Evolutionary conservation across 371 early-diverging fungal species (phyloP).

Genomic region (Chytridium lagenaria): DNA sequence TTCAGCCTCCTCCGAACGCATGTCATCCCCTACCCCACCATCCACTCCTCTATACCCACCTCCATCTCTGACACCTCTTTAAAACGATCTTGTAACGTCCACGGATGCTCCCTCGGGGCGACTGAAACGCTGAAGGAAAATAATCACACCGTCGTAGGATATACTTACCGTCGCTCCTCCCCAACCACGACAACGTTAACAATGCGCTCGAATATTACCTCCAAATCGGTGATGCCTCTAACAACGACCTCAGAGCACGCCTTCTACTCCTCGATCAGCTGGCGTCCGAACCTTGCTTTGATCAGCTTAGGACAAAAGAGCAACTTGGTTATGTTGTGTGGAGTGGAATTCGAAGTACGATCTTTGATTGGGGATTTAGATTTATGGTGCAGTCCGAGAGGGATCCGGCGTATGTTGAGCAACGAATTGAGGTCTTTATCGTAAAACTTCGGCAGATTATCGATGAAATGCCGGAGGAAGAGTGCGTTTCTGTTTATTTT

Average conservation of each 20-base stretch:
- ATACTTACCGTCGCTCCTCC: constrained; percentile 39
- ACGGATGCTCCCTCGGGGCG: neutral
- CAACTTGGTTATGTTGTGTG: constrained; percentile 75
- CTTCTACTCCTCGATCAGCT: constrained; percentile 73
- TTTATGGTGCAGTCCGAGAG: constrained; percentile 87
- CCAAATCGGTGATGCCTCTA: constrained; percentile 53
- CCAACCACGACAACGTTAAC: constrained; percentile 81
- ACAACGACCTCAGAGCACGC: constrained; percentile 21
- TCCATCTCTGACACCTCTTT: neutral
- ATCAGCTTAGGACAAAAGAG: constrained; percentile 89
- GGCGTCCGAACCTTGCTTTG: constrained; percentile 86
- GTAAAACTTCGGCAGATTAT: constrained; percentile 48
- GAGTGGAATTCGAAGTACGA: constrained; percentile 70
- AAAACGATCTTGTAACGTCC: neutral
- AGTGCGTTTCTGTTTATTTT: constrained; percentile 10
- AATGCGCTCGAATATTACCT: constrained; percentile 84
- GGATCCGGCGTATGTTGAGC: constrained; percentile 80
- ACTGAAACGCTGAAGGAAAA: neutral
- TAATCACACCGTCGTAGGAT: neutral
- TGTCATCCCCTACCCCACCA: constrained; percentile 55
- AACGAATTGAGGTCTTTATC: constrained; percentile 81
- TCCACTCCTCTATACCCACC: constrained; percentile 12
- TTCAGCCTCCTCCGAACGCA: constrained; percentile 62
- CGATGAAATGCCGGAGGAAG: constrained; percentile 28
- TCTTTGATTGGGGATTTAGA: constrained; percentile 70